These are phyloP conservation scores for Boletellus sp. DNA, from an alignment of 1,284 basidiomycete genomes.

Conservation along the genomic window DNA sequence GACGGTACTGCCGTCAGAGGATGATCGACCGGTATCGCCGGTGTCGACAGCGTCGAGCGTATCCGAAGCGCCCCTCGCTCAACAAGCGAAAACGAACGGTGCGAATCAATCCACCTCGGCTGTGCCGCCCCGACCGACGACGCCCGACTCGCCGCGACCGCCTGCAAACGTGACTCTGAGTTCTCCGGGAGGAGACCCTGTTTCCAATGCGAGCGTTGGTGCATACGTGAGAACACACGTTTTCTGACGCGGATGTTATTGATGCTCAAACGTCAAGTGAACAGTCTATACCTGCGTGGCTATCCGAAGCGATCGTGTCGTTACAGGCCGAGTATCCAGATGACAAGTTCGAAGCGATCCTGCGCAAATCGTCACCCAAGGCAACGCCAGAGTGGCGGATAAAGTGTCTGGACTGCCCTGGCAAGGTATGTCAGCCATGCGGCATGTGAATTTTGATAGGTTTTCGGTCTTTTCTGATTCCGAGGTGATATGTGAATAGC, in stretches of 20 bases:
- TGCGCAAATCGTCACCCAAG: conserved; percentile 52
- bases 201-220: conserved; percentile 11
- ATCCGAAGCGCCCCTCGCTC: conserved; percentile 65
- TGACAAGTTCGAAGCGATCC: conserved; percentile 80
- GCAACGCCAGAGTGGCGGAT: conserved; percentile 80
- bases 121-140: conserved; percentile 20
- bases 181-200: conserved; percentile 19
- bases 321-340: conserved; percentile 76
- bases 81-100: conserved; percentile 55
- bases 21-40: conserved; percentile 58
- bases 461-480: background rate
- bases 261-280: conserved; percentile 36
- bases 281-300: conserved; percentile 67
- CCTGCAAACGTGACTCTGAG: conserved; percentile 11
- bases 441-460: too few relatives aligned
- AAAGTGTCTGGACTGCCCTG: conserved; percentile 92
- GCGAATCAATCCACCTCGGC: conserved; percentile 23
- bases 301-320: conserved; percentile 56
- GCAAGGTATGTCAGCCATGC: conserved; percentile 58
- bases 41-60: conserved; percentile 66
- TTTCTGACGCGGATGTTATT: conserved; percentile 28
- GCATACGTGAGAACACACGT: conserved; percentile 26
- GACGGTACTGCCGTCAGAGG: conserved; percentile 35
- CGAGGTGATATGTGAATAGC: conserved; percentile 37
- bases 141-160: conserved; percentile 29